Conservation (phyloP, 176 grass and related monocot species). For the Triticum turgidum region DNA sequence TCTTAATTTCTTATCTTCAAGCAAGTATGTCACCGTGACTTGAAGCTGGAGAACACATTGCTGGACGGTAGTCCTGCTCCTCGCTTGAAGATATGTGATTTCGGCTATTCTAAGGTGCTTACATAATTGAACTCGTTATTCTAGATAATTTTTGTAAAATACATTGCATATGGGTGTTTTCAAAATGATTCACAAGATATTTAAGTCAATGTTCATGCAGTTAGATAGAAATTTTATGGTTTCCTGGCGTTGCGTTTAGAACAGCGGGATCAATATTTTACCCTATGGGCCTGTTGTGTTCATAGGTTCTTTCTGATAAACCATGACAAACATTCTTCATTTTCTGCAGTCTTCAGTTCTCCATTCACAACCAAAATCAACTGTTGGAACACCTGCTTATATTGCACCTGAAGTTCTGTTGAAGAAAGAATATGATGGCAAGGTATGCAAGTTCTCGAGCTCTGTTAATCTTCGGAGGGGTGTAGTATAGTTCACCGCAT, state of each 20-base stretch:
- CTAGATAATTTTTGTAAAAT: neutral
- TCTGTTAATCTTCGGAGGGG: neutral
- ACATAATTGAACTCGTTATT: conserved; percentile 1
- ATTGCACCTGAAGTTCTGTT: conserved; percentile 83
- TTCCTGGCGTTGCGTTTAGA: neutral
- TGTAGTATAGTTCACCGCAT: neutral
- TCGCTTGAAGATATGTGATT: conserved; percentile 97
- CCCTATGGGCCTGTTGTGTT: neutral
- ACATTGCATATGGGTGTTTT: conserved; percentile 5
- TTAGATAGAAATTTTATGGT: conserved; percentile 2
- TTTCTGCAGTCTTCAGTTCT: conserved; percentile 77
- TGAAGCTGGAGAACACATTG: conserved; percentile 95
- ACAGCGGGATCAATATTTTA: conserved; percentile 8
- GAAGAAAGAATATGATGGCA: conserved; percentile 86
- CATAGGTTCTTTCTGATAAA: conserved; percentile 2
- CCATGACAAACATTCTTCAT: conserved; percentile 1
- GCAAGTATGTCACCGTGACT: conserved; percentile 99
- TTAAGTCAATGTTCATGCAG: neutral
- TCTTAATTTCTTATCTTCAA: conserved; percentile 52
- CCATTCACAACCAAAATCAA: conserved; percentile 85
- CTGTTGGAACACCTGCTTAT: conserved; percentile 81
- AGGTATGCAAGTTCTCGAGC: conserved; percentile 37
- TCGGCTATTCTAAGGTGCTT: conserved; percentile 94
- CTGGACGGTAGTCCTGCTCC: conserved; percentile 88
- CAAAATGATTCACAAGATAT: neutral